Conservation (phyloP, 1,284 basidiomycete genomes). For the Singerocomus inundabilis region DNA sequence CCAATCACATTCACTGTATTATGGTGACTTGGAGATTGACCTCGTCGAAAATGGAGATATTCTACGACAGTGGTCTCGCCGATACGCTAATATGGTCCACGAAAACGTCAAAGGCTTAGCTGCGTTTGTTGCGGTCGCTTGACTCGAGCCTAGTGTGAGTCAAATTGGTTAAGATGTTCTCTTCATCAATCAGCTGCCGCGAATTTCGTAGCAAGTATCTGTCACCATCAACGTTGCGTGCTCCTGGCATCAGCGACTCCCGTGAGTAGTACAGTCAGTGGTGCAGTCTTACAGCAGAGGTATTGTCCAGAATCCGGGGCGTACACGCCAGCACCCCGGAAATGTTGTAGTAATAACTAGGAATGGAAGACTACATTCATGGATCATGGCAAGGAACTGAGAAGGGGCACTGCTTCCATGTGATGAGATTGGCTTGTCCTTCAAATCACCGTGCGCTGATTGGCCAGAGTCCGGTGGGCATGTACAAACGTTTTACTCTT, state of each 20-base stretch:
- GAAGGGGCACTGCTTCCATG: background rate
- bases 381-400: background rate
- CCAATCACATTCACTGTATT: constrained; percentile 9
- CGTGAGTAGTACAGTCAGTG: background rate
- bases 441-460: constrained; percentile 12
- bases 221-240: background rate
- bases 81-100: background rate
- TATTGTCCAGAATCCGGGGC: too few species aligned
- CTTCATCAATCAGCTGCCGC: constrained; percentile 1
- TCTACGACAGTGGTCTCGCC: background rate
- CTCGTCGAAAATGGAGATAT: background rate
- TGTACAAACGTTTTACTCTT: background rate
- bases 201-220: background rate
- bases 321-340: background rate
- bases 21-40: background rate
- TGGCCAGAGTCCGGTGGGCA: constrained; percentile 1
- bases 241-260: background rate
- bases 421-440: background rate
- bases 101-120: background rate
- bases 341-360: background rate
- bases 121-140: background rate
- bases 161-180: background rate
- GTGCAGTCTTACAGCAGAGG: background rate
- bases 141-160: background rate
- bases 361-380: background rate